Conservation (phyloP, 1,139 yeast genomes). For the Magnusiomyces magnusii region DNA sequence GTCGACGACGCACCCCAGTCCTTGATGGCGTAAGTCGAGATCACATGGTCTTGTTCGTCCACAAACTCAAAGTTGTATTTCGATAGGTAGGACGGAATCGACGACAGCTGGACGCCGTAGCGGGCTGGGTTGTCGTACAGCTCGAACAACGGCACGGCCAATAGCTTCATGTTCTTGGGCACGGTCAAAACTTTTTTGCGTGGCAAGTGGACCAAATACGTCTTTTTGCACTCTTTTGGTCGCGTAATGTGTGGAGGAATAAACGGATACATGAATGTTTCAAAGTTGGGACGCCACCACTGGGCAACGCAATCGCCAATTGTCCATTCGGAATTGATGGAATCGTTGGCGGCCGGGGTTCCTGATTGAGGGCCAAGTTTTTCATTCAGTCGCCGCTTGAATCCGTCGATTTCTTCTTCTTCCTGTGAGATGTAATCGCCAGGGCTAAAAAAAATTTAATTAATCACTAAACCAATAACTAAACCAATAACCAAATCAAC, state of each 20-base stretch:
- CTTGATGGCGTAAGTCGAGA: constrained; percentile 17
- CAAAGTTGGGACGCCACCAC: constrained; percentile 38
- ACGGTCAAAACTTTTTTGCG: constrained; percentile 26
- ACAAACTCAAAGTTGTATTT: constrained; percentile 32
- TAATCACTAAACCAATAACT: too few species aligned
- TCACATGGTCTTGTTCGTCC: constrained; percentile 26
- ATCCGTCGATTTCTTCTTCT: constrained; percentile 31
- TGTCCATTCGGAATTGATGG: constrained; percentile 27
- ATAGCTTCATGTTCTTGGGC: constrained; percentile 30
- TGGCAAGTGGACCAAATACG: constrained; percentile 32
- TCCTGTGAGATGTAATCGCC: constrained; percentile 32
- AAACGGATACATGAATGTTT: constrained; percentile 34
- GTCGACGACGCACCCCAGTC: background rate
- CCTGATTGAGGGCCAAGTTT: constrained; percentile 23
- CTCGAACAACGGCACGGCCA: constrained; percentile 35
- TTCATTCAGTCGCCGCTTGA: constrained; percentile 27
- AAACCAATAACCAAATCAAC: background rate
- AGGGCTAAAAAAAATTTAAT: constrained; percentile 21
- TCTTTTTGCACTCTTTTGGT: constrained; percentile 35
- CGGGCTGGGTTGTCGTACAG: constrained; percentile 32
- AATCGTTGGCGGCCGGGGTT: constrained; percentile 17
- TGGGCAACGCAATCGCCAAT: constrained; percentile 33
- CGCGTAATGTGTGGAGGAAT: constrained; percentile 34
- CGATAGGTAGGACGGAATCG: constrained; percentile 33
- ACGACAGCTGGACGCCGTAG: constrained; percentile 31